Evolutionary conservation across 179 eudicot genomes (phyloP).

Genomic region (Spinacia oleracea): DNA sequence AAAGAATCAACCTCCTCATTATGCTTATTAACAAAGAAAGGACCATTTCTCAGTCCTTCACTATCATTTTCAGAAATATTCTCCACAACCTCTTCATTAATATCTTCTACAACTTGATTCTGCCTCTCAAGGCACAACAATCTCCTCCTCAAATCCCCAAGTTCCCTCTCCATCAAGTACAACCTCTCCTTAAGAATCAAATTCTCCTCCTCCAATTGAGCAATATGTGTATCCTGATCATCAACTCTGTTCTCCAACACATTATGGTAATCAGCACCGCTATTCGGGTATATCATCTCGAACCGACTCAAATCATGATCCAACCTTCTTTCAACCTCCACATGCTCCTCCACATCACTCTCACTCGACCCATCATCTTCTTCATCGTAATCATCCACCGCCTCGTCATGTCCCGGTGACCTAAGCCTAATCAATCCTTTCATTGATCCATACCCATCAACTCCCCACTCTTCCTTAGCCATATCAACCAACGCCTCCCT

Average conservation of each 20-base stretch:
- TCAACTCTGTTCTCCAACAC: constrained; percentile 82
- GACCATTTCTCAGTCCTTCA: constrained; percentile 47
- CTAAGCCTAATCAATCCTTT: constrained; percentile 91
- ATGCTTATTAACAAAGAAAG: constrained; percentile 34
- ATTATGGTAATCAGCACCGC: constrained; percentile 55
- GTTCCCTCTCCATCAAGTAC: constrained; percentile 91
- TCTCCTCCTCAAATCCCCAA: constrained; percentile 80
- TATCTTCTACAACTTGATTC: constrained; percentile 51
- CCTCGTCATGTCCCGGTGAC: constrained; percentile 70
- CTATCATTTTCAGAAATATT: constrained; percentile 76
- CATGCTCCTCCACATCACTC: constrained; percentile 98
- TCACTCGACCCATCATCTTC: constrained; percentile 90
- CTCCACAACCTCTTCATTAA: constrained; percentile 71
- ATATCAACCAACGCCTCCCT: constrained; percentile 90
- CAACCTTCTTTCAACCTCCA: constrained; percentile 94
- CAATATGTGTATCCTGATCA: constrained; percentile 92
- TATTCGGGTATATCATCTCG: constrained; percentile 82
- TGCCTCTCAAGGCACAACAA: constrained; percentile 70
- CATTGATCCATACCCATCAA: constrained; percentile 97
- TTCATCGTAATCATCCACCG: constrained; percentile 68
- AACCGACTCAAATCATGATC: constrained; percentile 95
- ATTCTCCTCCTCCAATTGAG: constrained; percentile 90
- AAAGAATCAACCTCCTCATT: constrained; percentile 56
- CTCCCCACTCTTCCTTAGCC: constrained; percentile 99
- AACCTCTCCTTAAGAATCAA: constrained; percentile 79